Evolutionary conservation across 2,329 filamentous ascomycete genomes (phyloP), one percentile per base, ranked within the genome.

Genomic region (Endoconidiophora polonica): DNA sequence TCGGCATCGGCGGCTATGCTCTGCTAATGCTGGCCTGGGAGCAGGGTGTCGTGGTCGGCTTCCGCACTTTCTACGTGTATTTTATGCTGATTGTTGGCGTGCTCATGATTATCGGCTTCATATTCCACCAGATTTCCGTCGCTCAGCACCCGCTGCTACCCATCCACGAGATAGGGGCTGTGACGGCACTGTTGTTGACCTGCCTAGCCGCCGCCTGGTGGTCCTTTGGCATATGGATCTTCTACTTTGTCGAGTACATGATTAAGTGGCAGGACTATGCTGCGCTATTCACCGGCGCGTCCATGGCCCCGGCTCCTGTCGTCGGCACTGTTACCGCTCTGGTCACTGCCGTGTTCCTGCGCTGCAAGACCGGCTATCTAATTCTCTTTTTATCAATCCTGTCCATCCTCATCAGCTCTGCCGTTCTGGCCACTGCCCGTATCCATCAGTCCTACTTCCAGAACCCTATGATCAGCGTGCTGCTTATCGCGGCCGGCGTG

Each of bases 21-120:
- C 64, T 83, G 16, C 68, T 83, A 60, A 81, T 81, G 58, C 74
- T 83, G 56, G 73, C 77, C 0, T 81, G 76, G 74, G 81, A 79
- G 52, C 76, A 83, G 57, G 77, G 73, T 0, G 70, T 75, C 0
- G 64, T 74, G 0, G 71, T 69, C 1, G 76, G 76, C 1, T 82
- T 78, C 77, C 56, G 62, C 1, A 65, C 67, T 9, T 64, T 73
- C 0, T 77, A 76, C 49, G 66, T 78, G 16, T 72, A 73, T 53
- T 63, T 72, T 0, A 62, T 73, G 1, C 65, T 84, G 0, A 71
- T 81, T 41, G 54, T 80, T 2, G 77, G 79, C 0, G 52, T 76
- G 2, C 39, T 78, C 0, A 61, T 81, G 2, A 65, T 78, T 2
- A 62, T 60, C 0, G 56, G 67, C 1, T 84, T 84, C 58, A 68